These are phyloP conservation scores for Ceratobasidium sp. DNA, from an alignment of 1,284 basidiomycete species.

Conservation along the genomic window DNA sequence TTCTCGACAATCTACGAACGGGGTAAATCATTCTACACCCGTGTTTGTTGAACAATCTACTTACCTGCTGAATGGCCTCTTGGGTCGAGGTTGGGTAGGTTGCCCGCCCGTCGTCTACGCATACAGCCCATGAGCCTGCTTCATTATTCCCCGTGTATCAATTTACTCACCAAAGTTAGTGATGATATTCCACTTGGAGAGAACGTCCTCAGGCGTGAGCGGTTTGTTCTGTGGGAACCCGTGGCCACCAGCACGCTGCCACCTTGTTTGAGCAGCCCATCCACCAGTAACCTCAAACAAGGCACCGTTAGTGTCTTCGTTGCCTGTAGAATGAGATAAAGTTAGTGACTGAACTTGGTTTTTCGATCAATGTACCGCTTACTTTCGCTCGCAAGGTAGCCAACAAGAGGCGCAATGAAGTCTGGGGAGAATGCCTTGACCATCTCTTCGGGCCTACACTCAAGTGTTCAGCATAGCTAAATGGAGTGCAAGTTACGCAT, in stretches of 20 bases:
- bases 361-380: conserved; percentile 35
- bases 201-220: conserved; percentile 83
- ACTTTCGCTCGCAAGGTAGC: conserved; percentile 89
- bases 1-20: conserved; percentile 77
- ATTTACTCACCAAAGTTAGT: conserved; percentile 80
- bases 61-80: conserved; percentile 80
- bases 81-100: conserved; percentile 80
- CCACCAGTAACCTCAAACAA: conserved; percentile 94
- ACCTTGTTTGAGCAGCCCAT: conserved; percentile 93
- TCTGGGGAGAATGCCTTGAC: conserved; percentile 92
- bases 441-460: conserved; percentile 86
- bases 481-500: no score
- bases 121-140: conserved; percentile 21
- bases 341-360: neutral
- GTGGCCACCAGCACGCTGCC: conserved; percentile 91
- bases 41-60: conserved; percentile 31
- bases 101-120: conserved; percentile 78
- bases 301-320: conserved; percentile 79
- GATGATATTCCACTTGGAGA: conserved; percentile 84
- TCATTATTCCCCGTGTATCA: neutral
- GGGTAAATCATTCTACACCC: neutral
- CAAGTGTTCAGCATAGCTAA: conserved; percentile 10
- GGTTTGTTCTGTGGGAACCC: conserved; percentile 85
- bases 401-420: conserved; percentile 91
- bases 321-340: conserved; percentile 62